phyloP scores from a whole-genome alignment of 495 filamentous ascomycete species.

The Podospora pseudocomata region DNA sequence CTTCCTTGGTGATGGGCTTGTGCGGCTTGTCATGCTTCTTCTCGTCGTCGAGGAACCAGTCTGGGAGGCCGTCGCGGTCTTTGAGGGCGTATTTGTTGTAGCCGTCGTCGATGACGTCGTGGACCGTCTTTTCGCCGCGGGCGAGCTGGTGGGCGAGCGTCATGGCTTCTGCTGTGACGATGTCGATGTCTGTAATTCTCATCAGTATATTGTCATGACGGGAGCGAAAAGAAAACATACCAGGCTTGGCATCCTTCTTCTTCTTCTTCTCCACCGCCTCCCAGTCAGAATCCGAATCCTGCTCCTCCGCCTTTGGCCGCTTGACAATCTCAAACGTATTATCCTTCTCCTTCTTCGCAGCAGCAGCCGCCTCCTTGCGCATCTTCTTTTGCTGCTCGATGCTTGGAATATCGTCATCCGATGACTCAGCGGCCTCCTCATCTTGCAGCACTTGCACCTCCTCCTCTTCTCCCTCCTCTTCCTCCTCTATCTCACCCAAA shows the following conservation, averaged over 20 bases:
- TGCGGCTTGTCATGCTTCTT: conserved; percentile 73
- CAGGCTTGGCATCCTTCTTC: conserved; percentile 61
- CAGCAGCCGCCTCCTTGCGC: conserved; percentile 11
- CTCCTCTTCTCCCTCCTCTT: conserved; percentile 51
- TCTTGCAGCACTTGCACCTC: conserved; percentile 18
- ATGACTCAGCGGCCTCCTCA: conserved; percentile 11
- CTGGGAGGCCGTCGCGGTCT: conserved; percentile 87
- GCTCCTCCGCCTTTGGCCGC: conserved; percentile 7
- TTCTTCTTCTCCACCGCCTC: conserved; percentile 64
- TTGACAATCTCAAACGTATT: conserved; percentile 55
- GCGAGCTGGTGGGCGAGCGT: conserved; percentile 91
- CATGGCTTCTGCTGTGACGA: conserved; percentile 99
- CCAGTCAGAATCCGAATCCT: conserved; percentile 48
- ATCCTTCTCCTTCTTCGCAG: conserved; percentile 17
- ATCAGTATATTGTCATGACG: conserved; percentile 29
- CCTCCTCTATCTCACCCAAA: conserved; percentile 44
- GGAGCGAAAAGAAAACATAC: conserved; percentile 44
- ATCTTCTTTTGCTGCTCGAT: conserved; percentile 20
- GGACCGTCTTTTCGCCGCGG: conserved; percentile 70
- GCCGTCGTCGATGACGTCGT: conserved; percentile 79
- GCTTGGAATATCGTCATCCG: conserved; percentile 19
- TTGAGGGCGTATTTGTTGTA: conserved; percentile 92
- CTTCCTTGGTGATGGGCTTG: conserved; percentile 84
- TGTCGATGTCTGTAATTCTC: conserved; percentile 75
- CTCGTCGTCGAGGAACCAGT: conserved; percentile 98